Percentiles rank a stretch among this genome's conserved stretches.
These are phyloP conservation scores for Phaeotremella skinneri DNA, from an alignment of 768 basidiomycete genomes.

Conservation along the genomic window DNA sequence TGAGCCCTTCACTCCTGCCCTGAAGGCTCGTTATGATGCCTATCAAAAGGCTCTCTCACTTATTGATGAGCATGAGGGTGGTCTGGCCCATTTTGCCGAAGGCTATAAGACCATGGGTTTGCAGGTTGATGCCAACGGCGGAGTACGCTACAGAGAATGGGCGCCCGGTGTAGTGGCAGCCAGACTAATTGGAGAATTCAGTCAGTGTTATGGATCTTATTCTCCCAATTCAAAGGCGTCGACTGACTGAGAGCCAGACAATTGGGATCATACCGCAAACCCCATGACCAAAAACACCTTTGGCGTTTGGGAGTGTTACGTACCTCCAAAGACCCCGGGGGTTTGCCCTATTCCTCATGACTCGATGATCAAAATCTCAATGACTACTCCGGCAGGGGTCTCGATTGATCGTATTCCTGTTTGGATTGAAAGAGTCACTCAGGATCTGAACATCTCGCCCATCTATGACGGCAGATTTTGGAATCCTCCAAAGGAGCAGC, in stretches of 20 bases:
- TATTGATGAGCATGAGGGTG: conserved; percentile 77
- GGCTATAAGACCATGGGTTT: conserved; percentile 77
- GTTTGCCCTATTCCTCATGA: conserved; percentile 86
- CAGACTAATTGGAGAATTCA: conserved; percentile 90
- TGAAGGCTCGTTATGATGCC: conserved; percentile 47
- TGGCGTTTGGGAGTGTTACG: conserved; percentile 82
- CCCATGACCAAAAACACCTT: conserved; percentile 79
- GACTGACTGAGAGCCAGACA: conserved; percentile 60
- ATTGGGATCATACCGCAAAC: conserved; percentile 81
- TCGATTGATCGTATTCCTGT: conserved; percentile 89
- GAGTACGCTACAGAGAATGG: conserved; percentile 89
- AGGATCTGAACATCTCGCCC: conserved; percentile 83
- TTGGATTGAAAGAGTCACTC: conserved; percentile 94
- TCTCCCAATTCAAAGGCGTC: not conserved
- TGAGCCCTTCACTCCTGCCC: conserved; percentile 50
- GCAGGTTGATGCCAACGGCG: conserved; percentile 64
- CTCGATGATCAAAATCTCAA: conserved; percentile 93
- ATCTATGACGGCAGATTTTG: conserved; percentile 97
- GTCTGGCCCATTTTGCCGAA: conserved; percentile 72
- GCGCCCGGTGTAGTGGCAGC: conserved; percentile 85
- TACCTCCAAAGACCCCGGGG: conserved; percentile 68
- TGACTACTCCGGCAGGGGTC: conserved; percentile 73
- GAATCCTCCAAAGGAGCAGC: conserved; percentile 76
- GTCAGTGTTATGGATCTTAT: conserved; percentile 62
- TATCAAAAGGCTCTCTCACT: conserved; percentile 50